Percentiles rank a stretch among this genome's conserved stretches.
phyloP scores from a whole-genome alignment of 2,329 filamentous ascomycete species.

The Neofusicoccum sp. region DNA sequence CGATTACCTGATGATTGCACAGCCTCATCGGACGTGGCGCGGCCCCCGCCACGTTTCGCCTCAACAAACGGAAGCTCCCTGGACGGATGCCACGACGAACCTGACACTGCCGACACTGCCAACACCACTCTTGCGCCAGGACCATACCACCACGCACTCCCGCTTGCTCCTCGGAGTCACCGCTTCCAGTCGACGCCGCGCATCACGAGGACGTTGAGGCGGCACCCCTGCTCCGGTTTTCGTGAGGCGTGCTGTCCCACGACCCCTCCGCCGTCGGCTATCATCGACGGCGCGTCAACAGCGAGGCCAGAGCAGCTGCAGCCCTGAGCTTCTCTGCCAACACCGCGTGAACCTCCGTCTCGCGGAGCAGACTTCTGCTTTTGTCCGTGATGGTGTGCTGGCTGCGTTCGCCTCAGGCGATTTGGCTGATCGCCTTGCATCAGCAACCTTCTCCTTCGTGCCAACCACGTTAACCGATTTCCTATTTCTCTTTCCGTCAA shows the following conservation, averaged over 20 bases:
- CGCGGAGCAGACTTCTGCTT: slow-evolving; percentile 13
- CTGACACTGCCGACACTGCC: slow-evolving; percentile 3
- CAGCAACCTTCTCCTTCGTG: slow-evolving; percentile 2
- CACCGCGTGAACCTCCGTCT: not conserved
- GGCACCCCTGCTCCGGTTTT: not conserved
- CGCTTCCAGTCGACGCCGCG: not conserved
- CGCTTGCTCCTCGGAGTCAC: not conserved
- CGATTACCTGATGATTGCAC: not conserved
- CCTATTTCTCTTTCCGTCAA: slow-evolving; percentile 8
- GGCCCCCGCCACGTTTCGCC: no score
- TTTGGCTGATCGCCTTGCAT: slow-evolving; percentile 3
- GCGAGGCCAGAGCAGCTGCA: slow-evolving; percentile 13
- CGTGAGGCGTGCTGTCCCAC: slow-evolving; percentile 12
- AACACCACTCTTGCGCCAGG: not conserved
- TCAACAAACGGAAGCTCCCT: no score
- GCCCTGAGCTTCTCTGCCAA: slow-evolving; percentile 7
- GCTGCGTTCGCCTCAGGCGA: slow-evolving; percentile 4
- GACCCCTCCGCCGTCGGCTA: slow-evolving; percentile 5
- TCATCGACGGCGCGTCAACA: slow-evolving; percentile 1
- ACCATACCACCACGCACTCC: slow-evolving; percentile 13
- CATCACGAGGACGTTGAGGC: slow-evolving; percentile 10
- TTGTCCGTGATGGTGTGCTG: slow-evolving; percentile 11
- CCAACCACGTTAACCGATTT: slow-evolving; percentile 2
- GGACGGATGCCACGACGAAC: not conserved
- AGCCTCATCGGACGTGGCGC: not conserved